Conservation (phyloP, 2,329 filamentous ascomycete species). For the Fusarium tjaetaba region DNA sequence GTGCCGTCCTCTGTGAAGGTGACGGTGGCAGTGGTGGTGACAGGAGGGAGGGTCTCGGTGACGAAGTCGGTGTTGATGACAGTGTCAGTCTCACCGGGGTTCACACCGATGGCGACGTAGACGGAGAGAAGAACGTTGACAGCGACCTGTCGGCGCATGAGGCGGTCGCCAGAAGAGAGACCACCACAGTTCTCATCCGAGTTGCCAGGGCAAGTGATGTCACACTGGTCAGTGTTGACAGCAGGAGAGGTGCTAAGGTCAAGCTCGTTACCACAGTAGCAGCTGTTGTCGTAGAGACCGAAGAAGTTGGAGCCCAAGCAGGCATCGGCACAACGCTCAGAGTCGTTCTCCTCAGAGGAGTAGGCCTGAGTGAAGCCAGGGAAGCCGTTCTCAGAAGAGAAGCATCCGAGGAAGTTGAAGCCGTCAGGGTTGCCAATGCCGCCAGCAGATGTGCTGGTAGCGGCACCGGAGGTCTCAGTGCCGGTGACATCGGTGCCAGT, state of each 20-base stretch:
- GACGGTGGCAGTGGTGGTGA: constrained; percentile 41
- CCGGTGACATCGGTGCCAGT: not conserved
- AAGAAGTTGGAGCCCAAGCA: constrained; percentile 42
- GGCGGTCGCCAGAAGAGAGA: constrained; percentile 2
- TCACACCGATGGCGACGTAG: constrained; percentile 27
- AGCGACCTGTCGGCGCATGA: constrained; percentile 36
- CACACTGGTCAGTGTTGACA: constrained; percentile 36
- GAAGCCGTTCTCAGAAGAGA: constrained; percentile 43
- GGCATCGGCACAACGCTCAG: constrained; percentile 34
- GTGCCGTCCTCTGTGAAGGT: constrained; percentile 43
- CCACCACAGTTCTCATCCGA: constrained; percentile 42
- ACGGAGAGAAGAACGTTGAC: constrained; percentile 39
- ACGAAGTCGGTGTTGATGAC: constrained; percentile 28
- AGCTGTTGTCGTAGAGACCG: constrained; percentile 41
- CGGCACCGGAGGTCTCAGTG: not conserved
- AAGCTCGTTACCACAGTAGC: constrained; percentile 44
- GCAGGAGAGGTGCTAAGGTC: constrained; percentile 5
- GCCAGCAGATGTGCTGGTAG: constrained; percentile 4
- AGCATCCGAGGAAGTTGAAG: constrained; percentile 45
- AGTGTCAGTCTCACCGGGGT: constrained; percentile 22
- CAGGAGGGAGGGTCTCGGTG: constrained; percentile 42
- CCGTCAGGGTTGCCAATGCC: constrained; percentile 10
- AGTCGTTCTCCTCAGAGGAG: constrained; percentile 23
- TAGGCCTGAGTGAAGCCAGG: constrained; percentile 34
- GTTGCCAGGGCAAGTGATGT: constrained; percentile 45